Evolutionary conservation across 1,284 basidiomycete species (phyloP).

Genomic region (Malassezia vespertilionis): DNA sequence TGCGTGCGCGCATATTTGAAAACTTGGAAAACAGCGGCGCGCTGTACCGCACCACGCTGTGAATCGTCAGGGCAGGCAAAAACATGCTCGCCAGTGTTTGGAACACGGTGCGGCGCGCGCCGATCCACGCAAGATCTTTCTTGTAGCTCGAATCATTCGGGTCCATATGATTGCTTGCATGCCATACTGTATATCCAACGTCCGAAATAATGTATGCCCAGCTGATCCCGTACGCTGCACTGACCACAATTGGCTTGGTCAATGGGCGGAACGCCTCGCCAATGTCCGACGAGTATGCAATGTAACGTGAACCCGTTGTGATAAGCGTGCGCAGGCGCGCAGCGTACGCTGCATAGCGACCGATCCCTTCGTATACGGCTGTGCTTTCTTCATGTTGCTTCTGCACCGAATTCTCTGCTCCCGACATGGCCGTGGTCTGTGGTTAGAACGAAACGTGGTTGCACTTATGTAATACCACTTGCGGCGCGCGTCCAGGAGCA

Average conservation of each 20-base stretch:
- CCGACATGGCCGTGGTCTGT: background rate
- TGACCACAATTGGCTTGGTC: conserved; percentile 66
- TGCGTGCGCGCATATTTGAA: conserved; percentile 56
- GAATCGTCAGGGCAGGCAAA: conserved; percentile 35
- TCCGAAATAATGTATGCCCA: conserved; percentile 66
- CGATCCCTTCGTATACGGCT: conserved; percentile 25
- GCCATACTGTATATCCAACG: conserved; percentile 82
- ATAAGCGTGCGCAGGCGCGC: conserved; percentile 36
- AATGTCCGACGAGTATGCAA: conserved; percentile 65
- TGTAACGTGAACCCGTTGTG: conserved; percentile 25
- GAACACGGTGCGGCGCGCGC: conserved; percentile 36
- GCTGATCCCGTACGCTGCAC: conserved; percentile 71
- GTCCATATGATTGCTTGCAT: conserved; percentile 25
- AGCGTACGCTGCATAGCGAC: conserved; percentile 33
- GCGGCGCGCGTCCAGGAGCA: background rate
- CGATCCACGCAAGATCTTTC: conserved; percentile 23
- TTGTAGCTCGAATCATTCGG: conserved; percentile 4
- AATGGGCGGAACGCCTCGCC: conserved; percentile 86
- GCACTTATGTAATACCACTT: background rate
- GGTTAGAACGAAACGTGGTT: background rate
- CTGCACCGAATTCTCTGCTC: background rate
- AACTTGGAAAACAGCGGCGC: conserved; percentile 63
- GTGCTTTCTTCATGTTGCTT: conserved; percentile 10
- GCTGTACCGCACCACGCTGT: conserved; percentile 53
- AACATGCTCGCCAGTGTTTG: conserved; percentile 35